Evolutionary conservation across 78 protist genomes (phyloP).

Genomic region (Dictyostelium intermedium): DNA sequence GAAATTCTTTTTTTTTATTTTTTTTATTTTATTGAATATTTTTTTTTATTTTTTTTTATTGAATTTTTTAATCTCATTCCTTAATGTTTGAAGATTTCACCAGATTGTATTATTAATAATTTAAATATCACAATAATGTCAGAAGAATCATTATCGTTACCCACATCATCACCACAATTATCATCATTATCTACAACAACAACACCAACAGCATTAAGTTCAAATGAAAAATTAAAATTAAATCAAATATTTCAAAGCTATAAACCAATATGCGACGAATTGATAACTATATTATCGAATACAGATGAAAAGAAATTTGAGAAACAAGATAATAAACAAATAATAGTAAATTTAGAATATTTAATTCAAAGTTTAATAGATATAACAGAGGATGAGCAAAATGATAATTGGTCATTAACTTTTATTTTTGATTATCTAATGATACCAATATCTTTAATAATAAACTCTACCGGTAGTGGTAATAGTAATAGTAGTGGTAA

Average conservation of each 20-base stretch:
- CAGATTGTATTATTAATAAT: too few species aligned
- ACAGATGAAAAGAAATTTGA: neutral
- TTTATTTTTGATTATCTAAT: constrained; percentile 18
- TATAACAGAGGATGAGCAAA: neutral
- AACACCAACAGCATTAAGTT: neutral
- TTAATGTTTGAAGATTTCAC: too few species aligned
- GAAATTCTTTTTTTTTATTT: too few species aligned
- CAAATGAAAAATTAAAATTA: neutral
- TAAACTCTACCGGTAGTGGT: neutral
- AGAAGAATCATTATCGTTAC: neutral
- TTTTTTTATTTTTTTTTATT: too few species aligned
- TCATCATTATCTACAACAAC: neutral
- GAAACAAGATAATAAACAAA: neutral
- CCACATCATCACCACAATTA: neutral
- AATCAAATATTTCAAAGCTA: constrained; percentile 11
- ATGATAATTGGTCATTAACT: neutral
- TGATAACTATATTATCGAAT: constrained; percentile 26
- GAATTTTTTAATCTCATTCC: too few species aligned
- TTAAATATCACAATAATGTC: too few species aligned
- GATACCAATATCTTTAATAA: constrained; percentile 38
- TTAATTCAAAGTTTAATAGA: neutral
- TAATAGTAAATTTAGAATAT: neutral
- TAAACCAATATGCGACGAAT: constrained; percentile 53
- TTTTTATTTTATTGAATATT: too few species aligned
- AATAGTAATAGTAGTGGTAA: neutral